Evolutionary conservation across 768 basidiomycete genomes (phyloP).

Genomic region (Suillus variegatus): DNA sequence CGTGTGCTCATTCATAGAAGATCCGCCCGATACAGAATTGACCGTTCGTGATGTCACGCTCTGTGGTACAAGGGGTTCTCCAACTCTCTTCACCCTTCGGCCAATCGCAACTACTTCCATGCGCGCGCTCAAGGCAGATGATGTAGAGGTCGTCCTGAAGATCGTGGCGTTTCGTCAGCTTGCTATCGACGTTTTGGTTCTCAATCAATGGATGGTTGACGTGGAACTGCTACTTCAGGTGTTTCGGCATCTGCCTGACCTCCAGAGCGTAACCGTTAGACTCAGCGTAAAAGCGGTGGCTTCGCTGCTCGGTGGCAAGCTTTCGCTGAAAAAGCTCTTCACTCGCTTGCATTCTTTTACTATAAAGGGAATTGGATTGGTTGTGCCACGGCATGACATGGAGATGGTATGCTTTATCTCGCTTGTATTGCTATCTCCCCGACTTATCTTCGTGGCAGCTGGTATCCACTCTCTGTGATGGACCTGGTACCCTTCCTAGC

Average conservation of each 20-base stretch:
- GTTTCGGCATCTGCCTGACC: neutral
- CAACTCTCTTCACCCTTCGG: neutral
- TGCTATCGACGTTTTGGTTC: neutral
- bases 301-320: neutral
- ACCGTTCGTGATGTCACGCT: neutral
- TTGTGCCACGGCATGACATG: neutral
- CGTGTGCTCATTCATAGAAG: neutral
- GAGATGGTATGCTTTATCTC: neutral
- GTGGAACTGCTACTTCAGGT: neutral
- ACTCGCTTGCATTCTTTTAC: neutral
- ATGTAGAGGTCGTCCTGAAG: neutral
- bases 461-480: neutral
- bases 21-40: neutral
- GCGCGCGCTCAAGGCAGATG: neutral
- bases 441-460: neutral
- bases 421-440: neutral
- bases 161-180: neutral
- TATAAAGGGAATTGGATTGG: neutral
- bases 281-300: too few relatives aligned
- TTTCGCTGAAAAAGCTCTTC: neutral
- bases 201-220: neutral
- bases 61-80: too few relatives aligned
- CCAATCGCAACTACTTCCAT: neutral
- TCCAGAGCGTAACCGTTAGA: neutral
- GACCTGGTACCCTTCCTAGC: slow-evolving; percentile 5